Evolutionary conservation across 2,329 filamentous ascomycete species (phyloP), one percentile per base, ranked within the genome.

Genomic region (Ceratocystis huliohia): DNA sequence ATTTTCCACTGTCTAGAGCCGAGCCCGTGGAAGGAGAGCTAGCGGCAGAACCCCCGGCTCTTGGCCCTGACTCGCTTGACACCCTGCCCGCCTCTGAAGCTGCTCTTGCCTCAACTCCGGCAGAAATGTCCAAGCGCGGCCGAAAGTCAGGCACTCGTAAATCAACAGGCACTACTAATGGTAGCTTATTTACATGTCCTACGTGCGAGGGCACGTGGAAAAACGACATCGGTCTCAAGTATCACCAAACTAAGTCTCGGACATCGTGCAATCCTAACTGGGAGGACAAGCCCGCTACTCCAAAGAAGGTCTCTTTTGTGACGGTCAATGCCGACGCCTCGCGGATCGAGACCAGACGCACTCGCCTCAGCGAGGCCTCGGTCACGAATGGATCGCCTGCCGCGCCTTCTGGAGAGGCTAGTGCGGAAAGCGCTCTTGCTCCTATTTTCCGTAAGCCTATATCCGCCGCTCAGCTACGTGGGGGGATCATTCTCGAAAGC

Each of bases 171-270:
- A 41, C 57, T 4, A 62, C 71, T n/a, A 67, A 59, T 44, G 66
- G 69, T 17, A 74, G 74, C 33, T 70, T 74, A 1, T 83, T 75
- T 70, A 75, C 73, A 22, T 85, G 83, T 68, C 77, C 81, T 8
- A 81, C 78, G 56, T 85, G 83, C 67, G 78, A 78, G 8, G 78
- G 77, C 2, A 74, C 73, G 10, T 85, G 82, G 82, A 84, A 84
- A 72, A 85, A 85, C 64, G 76, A 81, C 44, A 75, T 82, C 59
- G 83, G 83, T 0, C 74, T 85, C 17, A 82, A 83, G 63, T 85
- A 85, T 70, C 83, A 85, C 69, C 73, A 80, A 15, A 79, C 79
- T 44, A 84, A 84, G 70, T 81, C 82, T 0, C 76, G 76, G 67
- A 80, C 80, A 2, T 25, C 76, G 15, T 85, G 83, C 70, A 85